Evolutionary conservation across 2,329 filamentous ascomycete genomes (phyloP).

Genomic region (Paecilomyces variotii): DNA sequence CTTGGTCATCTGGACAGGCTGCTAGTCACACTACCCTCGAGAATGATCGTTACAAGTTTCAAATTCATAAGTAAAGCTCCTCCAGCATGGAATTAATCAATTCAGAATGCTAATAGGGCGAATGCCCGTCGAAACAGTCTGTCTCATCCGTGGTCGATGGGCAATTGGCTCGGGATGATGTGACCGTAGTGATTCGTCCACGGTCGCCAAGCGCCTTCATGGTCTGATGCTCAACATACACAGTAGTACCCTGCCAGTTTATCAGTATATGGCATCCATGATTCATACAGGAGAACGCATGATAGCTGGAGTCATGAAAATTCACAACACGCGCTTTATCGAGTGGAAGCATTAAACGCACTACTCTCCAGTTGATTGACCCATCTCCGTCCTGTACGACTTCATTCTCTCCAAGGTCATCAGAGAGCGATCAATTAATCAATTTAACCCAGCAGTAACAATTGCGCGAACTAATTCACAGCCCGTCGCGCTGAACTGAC

Average conservation of each 20-base stretch:
- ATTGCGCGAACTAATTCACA: no score
- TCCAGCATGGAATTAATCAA: not conserved
- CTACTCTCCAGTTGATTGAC: no score
- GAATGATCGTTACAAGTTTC: no score
- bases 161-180: slow-evolving; percentile 51
- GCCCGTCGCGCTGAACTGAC: no score
- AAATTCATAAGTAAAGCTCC: no score
- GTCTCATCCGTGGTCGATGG: slow-evolving; percentile 50
- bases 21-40: no score
- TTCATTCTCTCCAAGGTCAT: no score
- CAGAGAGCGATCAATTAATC: no score
- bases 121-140: slow-evolving; percentile 50
- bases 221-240: slow-evolving; percentile 57
- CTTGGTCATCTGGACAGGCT: no score
- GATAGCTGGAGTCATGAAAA: slow-evolving; percentile 35
- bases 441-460: no score
- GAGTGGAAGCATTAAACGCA: slow-evolving; percentile 17
- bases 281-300: slow-evolving; percentile 14
- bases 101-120: slow-evolving; percentile 46
- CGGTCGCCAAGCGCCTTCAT: slow-evolving; percentile 47
- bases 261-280: not conserved
- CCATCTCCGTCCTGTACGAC: no score
- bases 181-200: slow-evolving; percentile 57
- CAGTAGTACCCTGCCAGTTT: slow-evolving; percentile 29
- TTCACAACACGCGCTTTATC: slow-evolving; percentile 16